Percentiles rank a stretch among this genome's conserved stretches.
These are phyloP conservation scores for Spongiforma sp. DNA, from an alignment of 1,284 basidiomycete genomes.

Conservation along the genomic window DNA sequence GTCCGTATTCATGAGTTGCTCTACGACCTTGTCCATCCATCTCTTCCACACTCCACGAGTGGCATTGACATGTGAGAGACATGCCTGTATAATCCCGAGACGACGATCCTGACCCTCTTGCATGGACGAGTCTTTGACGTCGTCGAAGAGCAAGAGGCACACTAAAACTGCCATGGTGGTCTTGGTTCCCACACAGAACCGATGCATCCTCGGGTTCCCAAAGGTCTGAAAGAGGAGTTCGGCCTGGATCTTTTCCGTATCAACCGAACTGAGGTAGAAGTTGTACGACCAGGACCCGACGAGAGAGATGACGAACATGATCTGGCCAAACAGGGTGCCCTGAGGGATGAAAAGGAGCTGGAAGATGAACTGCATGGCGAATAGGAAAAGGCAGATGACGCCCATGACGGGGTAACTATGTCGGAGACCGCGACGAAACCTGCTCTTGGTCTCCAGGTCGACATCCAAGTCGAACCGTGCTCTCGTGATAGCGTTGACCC, in stretches of 20 bases:
- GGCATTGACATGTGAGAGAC: constrained; percentile 26
- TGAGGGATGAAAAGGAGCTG: constrained; percentile 38
- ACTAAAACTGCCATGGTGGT: constrained; percentile 26
- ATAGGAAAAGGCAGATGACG: constrained; percentile 27
- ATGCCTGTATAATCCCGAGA: constrained; percentile 21
- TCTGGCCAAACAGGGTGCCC: constrained; percentile 37
- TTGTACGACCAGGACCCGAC: constrained; percentile 35
- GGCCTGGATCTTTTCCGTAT: constrained; percentile 31
- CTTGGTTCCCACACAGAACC: constrained; percentile 26
- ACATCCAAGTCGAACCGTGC: constrained; percentile 20
- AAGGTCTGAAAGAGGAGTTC: constrained; percentile 23
- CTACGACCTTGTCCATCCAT: constrained; percentile 30
- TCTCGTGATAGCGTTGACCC: constrained; percentile 16
- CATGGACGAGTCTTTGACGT: constrained; percentile 17
- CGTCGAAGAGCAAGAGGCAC: constrained; percentile 29
- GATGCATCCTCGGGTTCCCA: constrained; percentile 16
- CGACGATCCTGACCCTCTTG: constrained; percentile 28
- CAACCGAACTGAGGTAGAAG: constrained; percentile 28
- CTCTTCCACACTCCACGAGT: constrained; percentile 27
- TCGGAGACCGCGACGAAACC: constrained; percentile 8
- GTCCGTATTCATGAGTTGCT: constrained; percentile 23
- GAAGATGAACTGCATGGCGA: constrained; percentile 32
- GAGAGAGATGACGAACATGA: constrained; percentile 37
- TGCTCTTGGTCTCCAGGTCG: constrained; percentile 7
- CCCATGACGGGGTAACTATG: constrained; percentile 15